phyloP scores from a whole-genome alignment of 371 early-diverging fungal genomes.

The Nosema bombycis region DNA sequence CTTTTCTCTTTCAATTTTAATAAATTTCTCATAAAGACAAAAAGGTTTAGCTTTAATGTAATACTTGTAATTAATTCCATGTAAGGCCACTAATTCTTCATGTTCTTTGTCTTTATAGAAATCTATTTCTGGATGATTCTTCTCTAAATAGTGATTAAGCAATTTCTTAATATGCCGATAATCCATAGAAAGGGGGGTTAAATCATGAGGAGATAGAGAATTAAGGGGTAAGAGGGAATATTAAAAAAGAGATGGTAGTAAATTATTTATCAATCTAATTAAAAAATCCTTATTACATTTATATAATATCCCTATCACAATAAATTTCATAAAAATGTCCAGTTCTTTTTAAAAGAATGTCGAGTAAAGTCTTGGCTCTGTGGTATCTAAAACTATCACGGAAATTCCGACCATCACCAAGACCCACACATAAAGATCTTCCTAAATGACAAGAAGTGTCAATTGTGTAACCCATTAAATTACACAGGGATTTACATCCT shows the following conservation, averaged over 20 bases:
- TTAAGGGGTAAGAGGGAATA: background rate
- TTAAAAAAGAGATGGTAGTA: no score
- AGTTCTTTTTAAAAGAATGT: no score
- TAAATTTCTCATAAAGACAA: conserved; percentile 3
- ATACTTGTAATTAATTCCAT: conserved; percentile 7
- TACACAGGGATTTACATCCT: conserved; percentile 38
- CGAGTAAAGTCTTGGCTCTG: background rate
- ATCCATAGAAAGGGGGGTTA: background rate
- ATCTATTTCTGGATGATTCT: conserved; percentile 24
- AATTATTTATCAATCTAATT: background rate
- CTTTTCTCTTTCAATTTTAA: conserved; percentile 10
- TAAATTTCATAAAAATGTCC: no score
- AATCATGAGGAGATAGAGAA: background rate
- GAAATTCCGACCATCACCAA: background rate
- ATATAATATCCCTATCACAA: no score
- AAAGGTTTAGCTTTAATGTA: conserved; percentile 1
- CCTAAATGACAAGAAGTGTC: conserved; percentile 51
- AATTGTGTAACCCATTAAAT: conserved; percentile 39
- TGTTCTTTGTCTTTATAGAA: conserved; percentile 13
- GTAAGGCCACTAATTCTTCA: background rate
- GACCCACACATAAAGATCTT: conserved; percentile 36
- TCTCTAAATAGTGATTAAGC: conserved; percentile 5
- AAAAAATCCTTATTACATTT: no score
- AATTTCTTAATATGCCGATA: conserved; percentile 5
- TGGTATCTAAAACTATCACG: conserved; percentile 16